Conservation (phyloP, 495 filamentous ascomycete species). For the Penicillium manginii region DNA sequence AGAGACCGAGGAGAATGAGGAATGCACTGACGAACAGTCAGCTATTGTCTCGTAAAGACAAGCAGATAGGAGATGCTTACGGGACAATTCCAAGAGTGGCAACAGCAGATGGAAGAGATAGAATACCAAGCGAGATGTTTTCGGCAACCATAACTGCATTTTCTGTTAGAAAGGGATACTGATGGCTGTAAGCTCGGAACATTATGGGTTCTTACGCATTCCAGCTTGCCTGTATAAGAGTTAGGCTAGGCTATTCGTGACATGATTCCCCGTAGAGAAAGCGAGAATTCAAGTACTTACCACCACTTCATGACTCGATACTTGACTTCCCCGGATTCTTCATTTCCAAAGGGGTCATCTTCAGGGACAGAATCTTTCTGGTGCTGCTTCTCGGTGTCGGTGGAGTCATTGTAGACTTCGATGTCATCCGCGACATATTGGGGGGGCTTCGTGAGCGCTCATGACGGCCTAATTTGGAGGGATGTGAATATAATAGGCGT, state of each 20-base stretch:
- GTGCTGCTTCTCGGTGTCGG: slow-evolving; percentile 21
- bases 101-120: slow-evolving; percentile 61
- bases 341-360: slow-evolving; percentile 41
- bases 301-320: slow-evolving; percentile 45
- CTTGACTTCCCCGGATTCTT: slow-evolving; percentile 38
- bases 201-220: slow-evolving; percentile 24
- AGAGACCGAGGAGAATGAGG: slow-evolving; percentile 56
- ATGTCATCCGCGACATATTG: slow-evolving; percentile 16
- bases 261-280: not conserved
- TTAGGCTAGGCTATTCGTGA: not conserved
- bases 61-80: slow-evolving; percentile 44
- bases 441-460: slow-evolving; percentile 16
- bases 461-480: slow-evolving; percentile 9
- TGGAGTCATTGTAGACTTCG: slow-evolving; percentile 20
- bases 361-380: slow-evolving; percentile 9
- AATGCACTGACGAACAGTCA: slow-evolving; percentile 14
- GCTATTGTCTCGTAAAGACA: not conserved
- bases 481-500: slow-evolving; percentile 3
- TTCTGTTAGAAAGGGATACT: slow-evolving; percentile 6
- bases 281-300: slow-evolving; percentile 16
- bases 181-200: not conserved
- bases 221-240: slow-evolving; percentile 26
- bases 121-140: slow-evolving; percentile 62
- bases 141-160: slow-evolving; percentile 60
- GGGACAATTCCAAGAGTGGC: slow-evolving; percentile 62